Percentiles rank a stretch among this genome's conserved stretches.
Evolutionary conservation across 139 green algal species (phyloP).

Genomic region (Picochlorum sp.): DNA sequence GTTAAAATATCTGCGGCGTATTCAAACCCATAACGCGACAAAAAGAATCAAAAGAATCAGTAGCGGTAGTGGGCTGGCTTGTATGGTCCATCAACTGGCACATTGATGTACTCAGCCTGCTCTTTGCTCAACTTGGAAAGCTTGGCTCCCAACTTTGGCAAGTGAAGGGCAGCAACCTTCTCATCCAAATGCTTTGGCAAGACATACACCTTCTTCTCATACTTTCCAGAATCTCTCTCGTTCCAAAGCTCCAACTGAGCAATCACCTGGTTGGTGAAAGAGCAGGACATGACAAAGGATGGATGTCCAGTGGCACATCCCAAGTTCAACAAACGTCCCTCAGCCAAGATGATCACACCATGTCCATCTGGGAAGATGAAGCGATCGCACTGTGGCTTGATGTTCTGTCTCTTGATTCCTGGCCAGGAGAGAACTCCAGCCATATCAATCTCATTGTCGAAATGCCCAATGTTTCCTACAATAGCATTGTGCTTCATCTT

Average conservation of each 20-base stretch:
- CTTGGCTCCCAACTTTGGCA: conserved; percentile 94
- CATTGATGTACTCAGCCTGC: conserved; percentile 97
- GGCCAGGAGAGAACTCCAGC: conserved; percentile 72
- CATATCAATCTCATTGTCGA: conserved; percentile 99
- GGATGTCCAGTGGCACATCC: conserved; percentile 98
- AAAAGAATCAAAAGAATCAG: conserved; percentile 30
- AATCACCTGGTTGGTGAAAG: conserved; percentile 99
- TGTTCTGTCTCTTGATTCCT: conserved; percentile 95
- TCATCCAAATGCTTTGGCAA: conserved; percentile 99
- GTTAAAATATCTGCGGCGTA: neutral
- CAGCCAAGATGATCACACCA: conserved; percentile 95
- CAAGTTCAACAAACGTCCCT: conserved; percentile 99
- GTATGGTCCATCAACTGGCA: conserved; percentile 83
- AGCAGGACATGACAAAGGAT: conserved; percentile 99
- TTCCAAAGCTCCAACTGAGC: conserved; percentile 99
- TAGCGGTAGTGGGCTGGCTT: conserved; percentile 97
- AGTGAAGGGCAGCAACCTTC: conserved; percentile 94
- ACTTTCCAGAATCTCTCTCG: conserved; percentile 84
- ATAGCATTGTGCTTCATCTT: conserved; percentile 99
- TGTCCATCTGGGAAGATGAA: conserved; percentile 99
- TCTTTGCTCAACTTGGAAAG: conserved; percentile 81
- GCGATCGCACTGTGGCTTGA: conserved; percentile 95
- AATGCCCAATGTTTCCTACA: conserved; percentile 99
- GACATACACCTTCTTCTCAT: conserved; percentile 99
- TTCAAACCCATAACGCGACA: neutral